Percentiles rank a stretch among this genome's conserved stretches.
These are phyloP conservation scores for Aspergillus pseudoterreus DNA, from an alignment of 2,329 filamentous ascomycete genomes.

Conservation along the genomic window DNA sequence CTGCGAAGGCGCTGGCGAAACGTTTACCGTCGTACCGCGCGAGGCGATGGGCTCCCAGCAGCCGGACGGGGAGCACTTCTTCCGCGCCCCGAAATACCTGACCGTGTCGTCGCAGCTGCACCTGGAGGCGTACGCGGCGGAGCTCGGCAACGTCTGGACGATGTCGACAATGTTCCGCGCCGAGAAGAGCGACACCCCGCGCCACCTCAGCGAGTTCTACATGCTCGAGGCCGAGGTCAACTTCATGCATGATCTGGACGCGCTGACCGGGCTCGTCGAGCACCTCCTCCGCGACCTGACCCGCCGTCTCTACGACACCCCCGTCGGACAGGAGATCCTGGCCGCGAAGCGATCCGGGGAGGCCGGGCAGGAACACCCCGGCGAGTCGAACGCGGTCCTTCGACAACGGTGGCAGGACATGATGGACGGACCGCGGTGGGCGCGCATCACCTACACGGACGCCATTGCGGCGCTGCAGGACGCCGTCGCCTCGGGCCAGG, in stretches of 20 bases:
- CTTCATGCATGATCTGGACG: slow-evolving; percentile 66
- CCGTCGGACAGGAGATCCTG: slow-evolving; percentile 55
- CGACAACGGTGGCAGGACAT: slow-evolving; percentile 70
- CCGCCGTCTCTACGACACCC: slow-evolving; percentile 47
- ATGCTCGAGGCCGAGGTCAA: slow-evolving; percentile 93
- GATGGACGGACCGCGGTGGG: slow-evolving; percentile 58
- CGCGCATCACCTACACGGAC: slow-evolving; percentile 75
- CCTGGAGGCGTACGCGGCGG: slow-evolving; percentile 84
- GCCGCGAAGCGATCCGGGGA: slow-evolving; percentile 41
- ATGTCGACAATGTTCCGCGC: slow-evolving; percentile 91
- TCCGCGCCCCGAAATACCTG: slow-evolving; percentile 83
- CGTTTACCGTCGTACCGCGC: slow-evolving; percentile 66
- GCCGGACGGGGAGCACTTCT: slow-evolving; percentile 59
- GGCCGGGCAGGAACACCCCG: slow-evolving; percentile 36
- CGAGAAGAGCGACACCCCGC: slow-evolving; percentile 86
- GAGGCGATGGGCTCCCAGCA: slow-evolving; percentile 21
- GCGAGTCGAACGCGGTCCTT: slow-evolving; percentile 47
- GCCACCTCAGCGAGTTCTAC: slow-evolving; percentile 96
- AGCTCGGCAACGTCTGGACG: slow-evolving; percentile 88
- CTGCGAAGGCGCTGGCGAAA: slow-evolving; percentile 93
- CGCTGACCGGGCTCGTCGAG: slow-evolving; percentile 77
- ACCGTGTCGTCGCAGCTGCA: slow-evolving; percentile 95
- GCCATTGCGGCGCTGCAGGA: slow-evolving; percentile 67
- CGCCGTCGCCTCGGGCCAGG: slow-evolving; percentile 48
- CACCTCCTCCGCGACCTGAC: slow-evolving; percentile 64